A percentile compares a stretch with the other conserved stretches of the same genome.
Evolutionary conservation across 2,329 filamentous ascomycete species (phyloP).

Genomic region (Mycosphaerella sp.): DNA sequence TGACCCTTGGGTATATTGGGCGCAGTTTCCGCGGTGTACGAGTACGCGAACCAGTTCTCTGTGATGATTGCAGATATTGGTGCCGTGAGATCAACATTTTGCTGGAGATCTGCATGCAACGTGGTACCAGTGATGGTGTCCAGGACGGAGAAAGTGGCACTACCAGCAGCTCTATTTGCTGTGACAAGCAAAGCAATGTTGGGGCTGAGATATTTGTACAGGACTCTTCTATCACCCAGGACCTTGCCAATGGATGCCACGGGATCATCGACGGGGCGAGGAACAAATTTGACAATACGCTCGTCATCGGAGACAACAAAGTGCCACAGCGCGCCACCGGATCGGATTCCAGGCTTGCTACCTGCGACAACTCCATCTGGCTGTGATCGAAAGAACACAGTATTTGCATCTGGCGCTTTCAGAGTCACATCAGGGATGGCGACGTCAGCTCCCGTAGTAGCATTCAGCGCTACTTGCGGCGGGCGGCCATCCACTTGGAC

Average conservation of each 20-base stretch:
- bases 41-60: constrained; percentile 94
- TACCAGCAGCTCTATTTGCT: constrained; percentile 51
- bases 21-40: constrained; percentile 54
- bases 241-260: constrained; percentile 94
- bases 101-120: constrained; percentile 63
- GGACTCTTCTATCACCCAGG: constrained; percentile 81
- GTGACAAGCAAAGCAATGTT: constrained; percentile 74
- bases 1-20: constrained; percentile 66
- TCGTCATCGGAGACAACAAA: constrained; percentile 62
- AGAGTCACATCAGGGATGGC: constrained; percentile 2
- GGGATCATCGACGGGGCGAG: constrained; percentile 69
- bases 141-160: constrained; percentile 68
- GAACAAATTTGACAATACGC: constrained; percentile 60
- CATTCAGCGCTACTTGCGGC: constrained; percentile 49
- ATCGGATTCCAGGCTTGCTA: constrained; percentile 12
- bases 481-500: constrained; percentile 27
- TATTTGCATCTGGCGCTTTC: neutral
- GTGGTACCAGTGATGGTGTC: constrained; percentile 81
- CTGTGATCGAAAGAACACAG: constrained; percentile 25
- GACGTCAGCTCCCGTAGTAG: constrained; percentile 27
- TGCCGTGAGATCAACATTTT: constrained; percentile 66
- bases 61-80: constrained; percentile 71
- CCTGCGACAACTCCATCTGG: constrained; percentile 26
- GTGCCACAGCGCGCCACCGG: constrained; percentile 52
- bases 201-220: constrained; percentile 94